Evolutionary conservation across 495 filamentous ascomycete species (phyloP).

Genomic region (Friedmanniomyces endolithicus): DNA sequence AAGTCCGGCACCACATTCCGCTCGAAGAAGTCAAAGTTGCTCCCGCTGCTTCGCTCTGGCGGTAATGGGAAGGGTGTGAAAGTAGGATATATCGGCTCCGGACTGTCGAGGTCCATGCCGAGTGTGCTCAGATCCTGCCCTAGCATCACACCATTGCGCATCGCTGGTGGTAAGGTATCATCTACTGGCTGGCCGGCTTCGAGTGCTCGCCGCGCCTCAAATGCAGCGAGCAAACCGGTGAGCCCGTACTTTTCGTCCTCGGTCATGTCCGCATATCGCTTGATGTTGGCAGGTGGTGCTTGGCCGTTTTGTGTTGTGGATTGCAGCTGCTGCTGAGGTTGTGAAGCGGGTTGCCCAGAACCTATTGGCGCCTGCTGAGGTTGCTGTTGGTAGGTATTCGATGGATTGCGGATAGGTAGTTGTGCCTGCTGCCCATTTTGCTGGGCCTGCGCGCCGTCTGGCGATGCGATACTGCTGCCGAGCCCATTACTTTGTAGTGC

Average conservation of each 20-base stretch:
- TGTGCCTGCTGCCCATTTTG: conserved; percentile 10
- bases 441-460: neutral
- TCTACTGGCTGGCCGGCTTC: conserved; percentile 10
- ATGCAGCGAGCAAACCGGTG: conserved; percentile 52
- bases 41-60: neutral
- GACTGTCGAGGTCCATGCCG: conserved; percentile 61
- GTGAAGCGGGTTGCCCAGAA: neutral
- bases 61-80: conserved; percentile 60
- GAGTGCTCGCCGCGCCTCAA: conserved; percentile 9
- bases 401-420: conserved; percentile 8
- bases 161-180: conserved; percentile 22
- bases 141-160: conserved; percentile 57
- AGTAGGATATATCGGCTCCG: conserved; percentile 50
- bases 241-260: conserved; percentile 71
- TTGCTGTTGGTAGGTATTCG: conserved; percentile 1
- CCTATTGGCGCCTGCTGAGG: conserved; percentile 15
- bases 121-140: conserved; percentile 68
- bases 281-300: conserved; percentile 19
- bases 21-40: conserved; percentile 37
- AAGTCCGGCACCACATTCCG: conserved; percentile 66
- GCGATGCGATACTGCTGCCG: conserved; percentile 38
- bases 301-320: conserved; percentile 1
- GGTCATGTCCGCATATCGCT: conserved; percentile 61
- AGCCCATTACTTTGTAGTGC: conserved; percentile 50
- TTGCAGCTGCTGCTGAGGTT: conserved; percentile 7